Percentiles rank a stretch among this genome's conserved stretches.
Evolutionary conservation across 306 rosid genomes (phyloP).

Genomic region (Quercus robur): DNA sequence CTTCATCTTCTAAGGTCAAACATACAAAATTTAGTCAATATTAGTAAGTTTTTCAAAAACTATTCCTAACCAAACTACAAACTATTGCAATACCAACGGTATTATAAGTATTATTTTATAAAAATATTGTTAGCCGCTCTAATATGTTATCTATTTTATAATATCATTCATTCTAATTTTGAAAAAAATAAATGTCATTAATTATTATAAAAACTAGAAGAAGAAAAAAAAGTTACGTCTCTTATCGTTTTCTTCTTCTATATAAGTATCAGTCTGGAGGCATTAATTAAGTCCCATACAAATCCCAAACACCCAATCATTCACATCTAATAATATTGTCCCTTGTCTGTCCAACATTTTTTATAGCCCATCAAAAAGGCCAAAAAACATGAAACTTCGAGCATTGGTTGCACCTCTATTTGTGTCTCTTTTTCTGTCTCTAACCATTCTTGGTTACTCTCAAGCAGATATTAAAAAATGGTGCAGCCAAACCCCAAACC

Average conservation of each 20-base stretch:
- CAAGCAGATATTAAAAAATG: no score
- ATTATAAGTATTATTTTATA: not conserved
- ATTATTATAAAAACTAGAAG: not conserved
- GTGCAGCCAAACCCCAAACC: no score
- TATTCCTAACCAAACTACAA: not conserved
- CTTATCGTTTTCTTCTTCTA: not conserved
- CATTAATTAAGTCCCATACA: not conserved
- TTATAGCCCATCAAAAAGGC: not conserved
- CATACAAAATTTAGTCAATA: not conserved
- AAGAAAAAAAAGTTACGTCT: not conserved
- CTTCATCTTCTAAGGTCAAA: not conserved
- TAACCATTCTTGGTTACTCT: not conserved
- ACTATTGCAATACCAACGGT: not conserved
- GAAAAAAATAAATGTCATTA: not conserved
- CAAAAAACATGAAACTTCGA: not conserved
- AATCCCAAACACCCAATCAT: not conserved
- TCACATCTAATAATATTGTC: not conserved
- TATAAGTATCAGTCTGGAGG: not conserved
- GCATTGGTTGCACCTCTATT: conserved; percentile 8
- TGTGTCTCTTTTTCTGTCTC: conserved; percentile 24
- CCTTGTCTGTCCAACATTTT: not conserved
- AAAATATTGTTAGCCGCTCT: not conserved
- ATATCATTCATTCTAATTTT: not conserved
- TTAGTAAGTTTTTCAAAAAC: not conserved
- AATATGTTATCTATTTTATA: not conserved